Percentiles rank a stretch among this genome's conserved stretches.
Conservation (phyloP, 495 filamentous ascomycete species). For the Thozetella sp. region DNA sequence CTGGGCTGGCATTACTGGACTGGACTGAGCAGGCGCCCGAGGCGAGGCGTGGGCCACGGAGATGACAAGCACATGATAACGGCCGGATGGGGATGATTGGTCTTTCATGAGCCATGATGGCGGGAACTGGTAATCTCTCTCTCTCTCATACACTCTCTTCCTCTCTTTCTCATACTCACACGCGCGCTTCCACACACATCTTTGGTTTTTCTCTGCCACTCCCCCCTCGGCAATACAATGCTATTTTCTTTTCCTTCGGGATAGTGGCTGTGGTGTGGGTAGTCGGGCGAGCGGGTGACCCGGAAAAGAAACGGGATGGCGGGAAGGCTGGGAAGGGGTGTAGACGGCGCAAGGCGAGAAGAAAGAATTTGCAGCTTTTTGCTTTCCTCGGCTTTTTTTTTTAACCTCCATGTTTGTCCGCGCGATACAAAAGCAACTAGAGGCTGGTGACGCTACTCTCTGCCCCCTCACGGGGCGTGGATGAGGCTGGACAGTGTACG, state of each 20-base stretch:
- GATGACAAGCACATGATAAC: slow-evolving; percentile 1
- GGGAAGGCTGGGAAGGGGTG: background rate
- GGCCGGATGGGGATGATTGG: background rate
- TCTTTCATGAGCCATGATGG: slow-evolving; percentile 1
- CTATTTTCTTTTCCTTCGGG: background rate
- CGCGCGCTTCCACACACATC: too few species aligned
- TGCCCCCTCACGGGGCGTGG: background rate
- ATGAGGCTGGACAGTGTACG: background rate
- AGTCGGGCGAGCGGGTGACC: background rate
- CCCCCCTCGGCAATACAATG: background rate
- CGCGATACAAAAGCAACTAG: background rate
- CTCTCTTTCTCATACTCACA: too few species aligned
- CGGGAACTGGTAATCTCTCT: background rate
- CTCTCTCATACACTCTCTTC: background rate
- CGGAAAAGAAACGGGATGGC: background rate
- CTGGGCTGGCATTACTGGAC: background rate
- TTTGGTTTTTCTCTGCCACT: background rate
- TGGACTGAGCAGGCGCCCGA: too few species aligned
- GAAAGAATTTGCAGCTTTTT: background rate
- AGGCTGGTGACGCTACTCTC: background rate
- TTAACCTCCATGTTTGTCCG: background rate
- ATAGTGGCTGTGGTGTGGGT: background rate
- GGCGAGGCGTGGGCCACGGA: background rate
- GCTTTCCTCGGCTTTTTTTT: background rate
- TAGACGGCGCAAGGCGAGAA: background rate